Evolutionary conservation across 805 yeast species (phyloP), one percentile per base, ranked within the genome.

Genomic region (Metschnikowia similis): DNA sequence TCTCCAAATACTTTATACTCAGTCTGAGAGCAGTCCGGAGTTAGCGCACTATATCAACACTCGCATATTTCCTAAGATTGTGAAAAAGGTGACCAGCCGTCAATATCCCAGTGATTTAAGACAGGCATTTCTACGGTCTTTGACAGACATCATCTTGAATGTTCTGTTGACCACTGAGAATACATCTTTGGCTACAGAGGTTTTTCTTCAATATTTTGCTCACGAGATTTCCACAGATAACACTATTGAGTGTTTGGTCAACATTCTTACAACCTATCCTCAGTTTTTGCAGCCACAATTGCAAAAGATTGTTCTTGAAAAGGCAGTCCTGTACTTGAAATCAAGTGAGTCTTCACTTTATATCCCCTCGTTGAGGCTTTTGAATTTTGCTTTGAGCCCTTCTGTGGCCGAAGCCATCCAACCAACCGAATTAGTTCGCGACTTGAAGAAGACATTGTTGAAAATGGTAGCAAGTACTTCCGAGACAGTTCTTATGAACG

Each of bases 71-170:
- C 49, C 56, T 8, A 46, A 62, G 8, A 53, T 66, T 29, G 49
- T 49, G 2, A 36, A 36, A 2, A 51, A 50, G 8, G 48, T 55
- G 13, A 35, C 44, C 9, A 56, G 62, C 36, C 64, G 63, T 35
- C 53, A 56, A 16, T 66, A 63, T 46, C 59, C 72, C 2, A 58
- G 66, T 45, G 72, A 67, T 17, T 53, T 69, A 27, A 55, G 67
- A 41, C 66, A 64, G 44, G 52, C 57, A 13, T 56, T 67, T 11
- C 56, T 69, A 21, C 48, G 53, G 1, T 56, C 65, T 6, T 52
- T 67, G 31, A 60, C 69, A 6, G 65, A 64, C 6, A 50, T 63
- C 6, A 26, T 62, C 7, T 41, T 52, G 6, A 35, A 57, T 11
- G 45, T 48, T 7, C 54, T 47, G 1, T 37, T 57, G 28, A 41